Evolutionary conservation across 2,329 filamentous ascomycete genomes (phyloP), one percentile per base, ranked within the genome.

Genomic region (Colletotrichum lini): DNA sequence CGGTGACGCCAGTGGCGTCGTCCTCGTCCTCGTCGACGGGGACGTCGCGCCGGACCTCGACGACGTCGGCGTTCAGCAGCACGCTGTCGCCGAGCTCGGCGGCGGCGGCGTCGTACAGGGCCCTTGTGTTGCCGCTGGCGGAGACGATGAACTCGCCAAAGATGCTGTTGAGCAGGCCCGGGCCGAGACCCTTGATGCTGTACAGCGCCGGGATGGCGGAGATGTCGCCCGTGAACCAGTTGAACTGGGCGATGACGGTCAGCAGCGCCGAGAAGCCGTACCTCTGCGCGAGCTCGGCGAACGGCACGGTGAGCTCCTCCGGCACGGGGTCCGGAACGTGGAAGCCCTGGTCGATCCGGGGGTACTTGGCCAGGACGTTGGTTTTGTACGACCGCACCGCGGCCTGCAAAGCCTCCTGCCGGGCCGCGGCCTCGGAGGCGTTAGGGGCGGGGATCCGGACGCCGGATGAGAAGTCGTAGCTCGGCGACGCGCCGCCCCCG

Each of bases 241-340:
- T 77, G 59, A 79, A 82, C 6, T 67, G 68, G 65, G 76, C 80
- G 9, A 83, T 76, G n/a, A 78, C 70, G 9, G 75, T 75, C 0
- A 84, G 77, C 0, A 81, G 73, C 18, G 78, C 79, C 23, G 78
- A 74, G 7, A 88, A 75, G 35, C 78, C 73, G 73, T 85, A 80
- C 72, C 85, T 84, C 21, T 78, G 74, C 8, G 84, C 76, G 62
- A 85, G 85, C 9, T 84, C 78, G 1, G 82, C 79, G 47, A 82
- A 86, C 0, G 84, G 79, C 0, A 83, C 73, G 7, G 83, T 73
- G 0, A 88, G 76, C 52, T 87, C 85, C 40, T 82, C 79, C 0
- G 85, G 85, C 0, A 87, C 81, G 8, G 80, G 79, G n/a, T 81
- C 73, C 0, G 85, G 84, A 0, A 88, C 60, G 40, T 66, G 77